These are phyloP conservation scores for Conidiobolus incongruus DNA, from an alignment of 371 early-diverging fungal genomes.

Conservation along the genomic window DNA sequence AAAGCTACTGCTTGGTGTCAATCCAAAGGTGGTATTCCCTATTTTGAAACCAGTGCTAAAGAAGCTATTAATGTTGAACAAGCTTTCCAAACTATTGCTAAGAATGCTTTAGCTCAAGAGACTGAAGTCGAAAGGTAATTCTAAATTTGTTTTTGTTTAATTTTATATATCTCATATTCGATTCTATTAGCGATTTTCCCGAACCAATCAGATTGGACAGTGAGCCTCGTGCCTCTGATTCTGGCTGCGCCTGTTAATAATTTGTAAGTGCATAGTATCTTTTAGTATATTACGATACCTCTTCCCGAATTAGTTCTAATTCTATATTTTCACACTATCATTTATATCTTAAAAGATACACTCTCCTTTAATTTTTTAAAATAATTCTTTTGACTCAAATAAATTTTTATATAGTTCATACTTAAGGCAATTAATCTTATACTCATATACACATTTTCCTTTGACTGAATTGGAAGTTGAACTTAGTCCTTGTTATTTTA, in stretches of 20 bases:
- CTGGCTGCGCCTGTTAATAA: conserved; percentile 33
- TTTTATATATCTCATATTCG: not conserved
- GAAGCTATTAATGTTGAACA: conserved; percentile 92
- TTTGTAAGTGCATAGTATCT: not conserved
- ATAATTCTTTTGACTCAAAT: no score
- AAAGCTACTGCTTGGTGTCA: conserved; percentile 90
- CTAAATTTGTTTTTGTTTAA: conserved; percentile 1
- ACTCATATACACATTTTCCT: no score
- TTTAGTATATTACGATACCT: no score
- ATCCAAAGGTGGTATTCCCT: conserved; percentile 85
- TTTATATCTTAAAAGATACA: no score
- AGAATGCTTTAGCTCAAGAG: conserved; percentile 81
- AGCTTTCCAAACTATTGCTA: conserved; percentile 89
- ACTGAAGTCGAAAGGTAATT: conserved; percentile 64
- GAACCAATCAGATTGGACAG: conserved; percentile 78
- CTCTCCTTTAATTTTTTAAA: no score
- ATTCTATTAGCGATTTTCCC: conserved; percentile 54
- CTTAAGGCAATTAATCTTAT: no score
- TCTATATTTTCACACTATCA: no score
- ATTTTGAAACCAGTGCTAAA: conserved; percentile 94
- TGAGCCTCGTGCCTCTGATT: conserved; percentile 29
- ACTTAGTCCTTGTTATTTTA: no score
- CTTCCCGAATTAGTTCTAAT: no score
- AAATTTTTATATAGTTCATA: no score
- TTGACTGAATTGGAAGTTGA: no score